These are phyloP conservation scores for Eucalyptus rudis DNA, from an alignment of 345 rosid species.

Conservation along the genomic window DNA sequence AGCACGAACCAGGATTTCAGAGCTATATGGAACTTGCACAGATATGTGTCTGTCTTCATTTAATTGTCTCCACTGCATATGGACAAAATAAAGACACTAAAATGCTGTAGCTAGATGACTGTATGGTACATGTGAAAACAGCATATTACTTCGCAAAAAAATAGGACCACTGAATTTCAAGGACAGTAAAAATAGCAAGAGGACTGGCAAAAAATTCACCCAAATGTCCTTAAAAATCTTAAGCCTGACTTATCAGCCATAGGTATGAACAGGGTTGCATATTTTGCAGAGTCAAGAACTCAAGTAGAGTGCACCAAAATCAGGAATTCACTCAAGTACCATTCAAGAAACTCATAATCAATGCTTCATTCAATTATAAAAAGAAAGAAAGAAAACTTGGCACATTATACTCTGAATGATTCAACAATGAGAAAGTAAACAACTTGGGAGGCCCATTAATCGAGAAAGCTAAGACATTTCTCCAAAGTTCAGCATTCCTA, in stretches of 20 bases:
- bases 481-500: not conserved
- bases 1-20: slow-evolving; percentile 46
- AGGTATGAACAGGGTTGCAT: not conserved
- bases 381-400: not conserved
- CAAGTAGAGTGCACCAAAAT: not conserved
- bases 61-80: slow-evolving; percentile 49
- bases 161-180: not conserved
- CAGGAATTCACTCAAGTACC: not conserved
- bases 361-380: not conserved
- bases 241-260: not conserved
- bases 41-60: slow-evolving; percentile 59
- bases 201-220: not conserved
- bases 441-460: not conserved
- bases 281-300: not conserved
- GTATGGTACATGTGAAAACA: not conserved
- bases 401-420: not conserved
- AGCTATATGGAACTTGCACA: slow-evolving; percentile 51
- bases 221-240: not conserved
- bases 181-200: not conserved
- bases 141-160: not conserved
- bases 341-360: not conserved
- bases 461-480: not conserved
- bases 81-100: not conserved
- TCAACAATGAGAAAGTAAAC: not conserved
- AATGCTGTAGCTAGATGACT: not conserved